Percentiles rank a stretch among this genome's conserved stretches.
phyloP scores from a whole-genome alignment of 2,329 filamentous ascomycete genomes.

The Sporothrix phasma region DNA sequence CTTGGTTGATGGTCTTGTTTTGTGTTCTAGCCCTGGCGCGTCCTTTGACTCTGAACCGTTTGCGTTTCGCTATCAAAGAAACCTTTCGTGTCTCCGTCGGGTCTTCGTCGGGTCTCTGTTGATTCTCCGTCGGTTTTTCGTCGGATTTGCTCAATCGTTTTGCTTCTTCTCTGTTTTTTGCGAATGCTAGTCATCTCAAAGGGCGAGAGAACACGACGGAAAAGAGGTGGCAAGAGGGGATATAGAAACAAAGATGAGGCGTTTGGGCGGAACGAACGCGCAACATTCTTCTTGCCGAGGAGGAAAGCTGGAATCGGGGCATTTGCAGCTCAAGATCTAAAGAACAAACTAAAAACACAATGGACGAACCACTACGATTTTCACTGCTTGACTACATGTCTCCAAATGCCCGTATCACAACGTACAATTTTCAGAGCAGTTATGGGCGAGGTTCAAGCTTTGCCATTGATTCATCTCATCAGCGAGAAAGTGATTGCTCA shows the following conservation, averaged over 20 bases:
- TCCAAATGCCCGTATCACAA: too few species aligned
- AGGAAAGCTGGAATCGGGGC: neutral
- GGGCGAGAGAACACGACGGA: neutral
- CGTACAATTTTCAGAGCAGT: too few species aligned
- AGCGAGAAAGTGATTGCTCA: too few species aligned
- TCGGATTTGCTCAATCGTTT: neutral
- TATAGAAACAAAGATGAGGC: conserved; percentile 13
- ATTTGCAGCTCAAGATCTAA: neutral
- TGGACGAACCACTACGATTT: neutral
- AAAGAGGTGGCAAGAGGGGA: neutral
- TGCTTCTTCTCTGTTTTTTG: neutral
- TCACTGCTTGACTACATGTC: neutral
- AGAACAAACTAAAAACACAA: neutral
- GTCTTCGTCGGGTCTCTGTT: too few species aligned
- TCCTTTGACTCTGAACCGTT: neutral
- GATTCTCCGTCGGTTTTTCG: too few species aligned
- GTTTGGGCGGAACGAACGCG: conserved; percentile 14
- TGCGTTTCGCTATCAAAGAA: neutral
- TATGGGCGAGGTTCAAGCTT: too few species aligned
- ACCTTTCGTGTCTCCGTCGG: too few species aligned
- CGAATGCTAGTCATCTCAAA: neutral
- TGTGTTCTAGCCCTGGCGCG: neutral
- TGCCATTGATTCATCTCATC: too few species aligned
- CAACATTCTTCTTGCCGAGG: neutral
- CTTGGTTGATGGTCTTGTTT: neutral